A percentile compares a stretch with the other conserved stretches of the same genome.
Evolutionary conservation across 805 yeast species (phyloP).

Genomic region (Ogataea allantospora): DNA sequence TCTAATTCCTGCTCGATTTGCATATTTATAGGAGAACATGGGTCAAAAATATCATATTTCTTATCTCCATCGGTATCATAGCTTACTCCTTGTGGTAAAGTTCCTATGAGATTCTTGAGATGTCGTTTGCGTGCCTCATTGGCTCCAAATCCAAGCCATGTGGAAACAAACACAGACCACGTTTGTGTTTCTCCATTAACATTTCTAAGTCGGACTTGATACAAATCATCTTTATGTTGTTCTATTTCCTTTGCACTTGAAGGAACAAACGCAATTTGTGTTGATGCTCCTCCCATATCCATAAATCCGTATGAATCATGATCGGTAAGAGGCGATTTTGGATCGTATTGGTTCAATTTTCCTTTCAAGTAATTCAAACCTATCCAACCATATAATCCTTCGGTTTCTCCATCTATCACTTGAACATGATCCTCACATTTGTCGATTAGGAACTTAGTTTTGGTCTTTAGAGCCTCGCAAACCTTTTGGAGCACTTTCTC

Average conservation of each 20-base stretch:
- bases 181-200: constrained; percentile 66
- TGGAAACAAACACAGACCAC: constrained; percentile 89
- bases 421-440: constrained; percentile 72
- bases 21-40: constrained; percentile 76
- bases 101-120: constrained; percentile 50
- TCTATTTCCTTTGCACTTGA: constrained; percentile 54
- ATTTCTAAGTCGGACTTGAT: constrained; percentile 61
- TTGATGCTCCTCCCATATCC: constrained; percentile 99
- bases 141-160: constrained; percentile 98
- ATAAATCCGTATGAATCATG: constrained; percentile 76
- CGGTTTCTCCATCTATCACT: constrained; percentile 90
- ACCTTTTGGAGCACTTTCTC: constrained; percentile 53
- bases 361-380: constrained; percentile 83
- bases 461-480: constrained; percentile 53
- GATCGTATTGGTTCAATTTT: constrained; percentile 50
- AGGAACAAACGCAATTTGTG: constrained; percentile 93
- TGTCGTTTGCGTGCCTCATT: constrained; percentile 85
- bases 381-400: constrained; percentile 95
- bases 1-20: constrained; percentile 45
- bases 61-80: constrained; percentile 47
- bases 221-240: constrained; percentile 71
- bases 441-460: constrained; percentile 55
- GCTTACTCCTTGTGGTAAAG: constrained; percentile 44
- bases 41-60: constrained; percentile 57
- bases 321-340: constrained; percentile 19